These are phyloP conservation scores for Auricularia sp. DNA, from an alignment of 768 basidiomycete species.

Conservation along the genomic window DNA sequence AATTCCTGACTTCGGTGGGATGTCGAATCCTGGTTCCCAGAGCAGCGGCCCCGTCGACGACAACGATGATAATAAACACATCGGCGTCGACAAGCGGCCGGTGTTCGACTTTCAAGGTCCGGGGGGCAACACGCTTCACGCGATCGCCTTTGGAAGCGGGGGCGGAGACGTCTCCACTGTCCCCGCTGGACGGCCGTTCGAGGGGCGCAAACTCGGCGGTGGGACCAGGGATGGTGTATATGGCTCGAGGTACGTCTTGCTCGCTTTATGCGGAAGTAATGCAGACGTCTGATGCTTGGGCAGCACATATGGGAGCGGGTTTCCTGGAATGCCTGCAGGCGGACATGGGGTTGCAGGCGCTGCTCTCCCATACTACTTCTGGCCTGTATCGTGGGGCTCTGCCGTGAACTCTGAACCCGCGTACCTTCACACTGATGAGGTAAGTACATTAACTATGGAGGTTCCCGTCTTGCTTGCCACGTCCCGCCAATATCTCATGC, in stretches of 20 bases:
- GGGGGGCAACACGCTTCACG: too few species aligned
- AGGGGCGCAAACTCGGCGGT: conserved; percentile 38
- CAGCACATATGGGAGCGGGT: conserved; percentile 54
- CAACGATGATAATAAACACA: too few species aligned
- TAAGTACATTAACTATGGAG: conserved; percentile 11
- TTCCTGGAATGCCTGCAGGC: conserved; percentile 21
- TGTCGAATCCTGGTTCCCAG: too few species aligned
- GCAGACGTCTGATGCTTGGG: neutral
- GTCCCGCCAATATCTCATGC: too few species aligned
- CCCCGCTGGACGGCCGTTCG: conserved; percentile 29
- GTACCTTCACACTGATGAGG: conserved; percentile 33
- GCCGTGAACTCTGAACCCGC: conserved; percentile 16
- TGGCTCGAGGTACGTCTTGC: conserved; percentile 31
- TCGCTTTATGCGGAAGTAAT: neutral
- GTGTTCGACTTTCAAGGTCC: too few species aligned
- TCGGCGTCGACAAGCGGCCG: too few species aligned
- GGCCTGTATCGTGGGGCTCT: conserved; percentile 48
- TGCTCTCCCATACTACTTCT: conserved; percentile 55
- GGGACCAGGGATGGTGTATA: conserved; percentile 35
- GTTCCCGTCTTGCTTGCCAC: neutral
- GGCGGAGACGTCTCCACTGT: conserved; percentile 19
- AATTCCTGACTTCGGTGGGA: too few species aligned
- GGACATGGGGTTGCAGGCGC: conserved; percentile 36
- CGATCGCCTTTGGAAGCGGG: too few species aligned
- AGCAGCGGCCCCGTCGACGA: too few species aligned